Conservation (phyloP, 2,329 filamentous ascomycete genomes). For the Venturia asperata region DNA sequence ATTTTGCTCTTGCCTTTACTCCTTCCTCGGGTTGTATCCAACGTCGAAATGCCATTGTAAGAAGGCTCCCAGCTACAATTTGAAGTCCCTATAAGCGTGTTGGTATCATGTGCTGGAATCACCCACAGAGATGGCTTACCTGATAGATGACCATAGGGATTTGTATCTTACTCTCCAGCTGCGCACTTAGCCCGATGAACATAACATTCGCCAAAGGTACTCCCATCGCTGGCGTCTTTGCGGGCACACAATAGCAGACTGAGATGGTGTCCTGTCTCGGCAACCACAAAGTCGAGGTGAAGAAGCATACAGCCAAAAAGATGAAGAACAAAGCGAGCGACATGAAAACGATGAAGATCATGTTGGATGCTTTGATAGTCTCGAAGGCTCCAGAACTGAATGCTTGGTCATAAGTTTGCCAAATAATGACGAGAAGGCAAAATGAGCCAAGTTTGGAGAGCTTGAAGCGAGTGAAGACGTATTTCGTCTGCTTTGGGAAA, state of each 20-base stretch:
- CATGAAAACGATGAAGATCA: conserved; percentile 61
- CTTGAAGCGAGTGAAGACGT: conserved; percentile 44
- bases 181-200: conserved; percentile 51
- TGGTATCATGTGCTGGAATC: conserved; percentile 24
- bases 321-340: conserved; percentile 57
- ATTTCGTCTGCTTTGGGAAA: conserved; percentile 48
- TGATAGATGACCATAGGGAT: conserved; percentile 55
- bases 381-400: conserved; percentile 59
- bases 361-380: conserved; percentile 50
- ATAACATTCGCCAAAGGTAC: conserved; percentile 63
- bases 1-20: conserved; percentile 10
- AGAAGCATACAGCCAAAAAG: conserved; percentile 57
- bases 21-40: conserved; percentile 14
- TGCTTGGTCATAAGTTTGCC: conserved; percentile 60
- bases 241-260: conserved; percentile 65
- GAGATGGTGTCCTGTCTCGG: conserved; percentile 57
- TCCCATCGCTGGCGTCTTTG: conserved; percentile 64
- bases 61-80: conserved; percentile 13
- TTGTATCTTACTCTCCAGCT: conserved; percentile 52
- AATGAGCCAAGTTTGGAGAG: conserved; percentile 40
- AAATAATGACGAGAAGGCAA: conserved; percentile 46
- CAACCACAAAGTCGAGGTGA: conserved; percentile 48
- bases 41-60: conserved; percentile 13
- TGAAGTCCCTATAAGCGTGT: conserved; percentile 4
- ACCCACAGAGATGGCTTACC: conserved; percentile 36